Base-by-base conservation (phyloP, 2,329 filamentous ascomycete species). In the Gremmenia infestans region DNA sequence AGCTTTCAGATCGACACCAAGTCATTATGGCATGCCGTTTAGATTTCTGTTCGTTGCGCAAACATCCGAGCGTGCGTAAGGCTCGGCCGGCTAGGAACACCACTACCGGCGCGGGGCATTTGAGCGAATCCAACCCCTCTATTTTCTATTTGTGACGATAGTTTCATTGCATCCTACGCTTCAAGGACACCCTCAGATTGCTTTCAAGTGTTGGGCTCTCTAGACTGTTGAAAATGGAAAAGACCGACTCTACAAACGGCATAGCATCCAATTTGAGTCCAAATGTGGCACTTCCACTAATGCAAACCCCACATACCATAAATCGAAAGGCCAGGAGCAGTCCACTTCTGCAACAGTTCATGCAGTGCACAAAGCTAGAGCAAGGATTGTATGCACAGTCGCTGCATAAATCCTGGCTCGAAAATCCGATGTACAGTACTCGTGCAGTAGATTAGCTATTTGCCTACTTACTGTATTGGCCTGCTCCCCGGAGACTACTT, bases 11-110 rank as follows among this genome's bases (percentile, higher is more conserved):
- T 52, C 17, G 39, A 17, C 25, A 22, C 22, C 47, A 17, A 11
- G 36, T 19, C 28, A 40, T 45, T 52, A 6, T 17, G 42, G 6
- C 8, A 9, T 17, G 12, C 37, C 17, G 25, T 47, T 47, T 23
- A 9, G n/a, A 11, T 14, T 22, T 35, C 9, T 46, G 50, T 7
- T n/a, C 5, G 48, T 23, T 25, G 48, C 17, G 50, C 42, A 52
- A 46, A 52, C 36, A 36, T 52, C 50, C 42, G 35, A 52, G 50
- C 50, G 50, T 39, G 7, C 42, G 50, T 42, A 46, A 23, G 50
- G 50, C 19, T 32, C 50, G n/a, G 17, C 40, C 35, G n/a, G 22
- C 17, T 3, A 46, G 39, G 9, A 25, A 46, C 40, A 47, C 32
- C 46, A 42, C 50, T 42, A 42, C 40, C 22, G 8, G 12, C 37